Evolutionary conservation across 352 stramenopile species (phyloP), one percentile per base, ranked within the genome.

Genomic region (Phytophthora crassamura): DNA sequence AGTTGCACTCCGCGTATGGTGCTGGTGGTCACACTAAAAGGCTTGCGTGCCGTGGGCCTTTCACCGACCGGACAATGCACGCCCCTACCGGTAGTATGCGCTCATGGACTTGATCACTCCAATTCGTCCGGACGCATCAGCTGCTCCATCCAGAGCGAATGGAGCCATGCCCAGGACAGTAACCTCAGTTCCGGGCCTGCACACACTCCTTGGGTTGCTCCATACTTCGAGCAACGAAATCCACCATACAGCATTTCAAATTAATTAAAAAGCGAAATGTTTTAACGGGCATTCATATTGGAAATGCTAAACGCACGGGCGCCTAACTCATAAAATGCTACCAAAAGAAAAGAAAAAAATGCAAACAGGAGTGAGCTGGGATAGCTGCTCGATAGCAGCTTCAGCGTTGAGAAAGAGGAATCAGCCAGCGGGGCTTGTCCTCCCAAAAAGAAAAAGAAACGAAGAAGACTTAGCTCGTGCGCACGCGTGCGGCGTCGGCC

Each of bases 401-500:
- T 5, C 4, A 39, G 35, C n/a, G 30, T n/a, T 20, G 42, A 43
- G n/a, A 30, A 7, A 51, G 28, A 25, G 22, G 22, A 25, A 25
- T 25, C 22, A 25, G 22, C 22, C 55, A n/a, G 12, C 25, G 18
- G 45, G 36, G 45, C 36, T 33, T 28, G 46, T 61, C 51, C 55
- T 25, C 38, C 41, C 41, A 61, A 69, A 65, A 57, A 59, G 14
- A 46, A 64, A 38, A 60, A 6, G 25, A 55, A 35, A 30, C 6
- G 49, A 41, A 56, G 34, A 36, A 49, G 56, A 60, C 30, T 72
- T 78, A 87, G 50, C 65, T 76, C 50, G 79, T 82, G 52, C 71
- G 78, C 14, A 86, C 51, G 20, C 75, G 75, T 7, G 81, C 84
- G 1, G 74, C 73, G 25, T 89, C 81, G 18, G 84, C 67, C 75